Base-by-base conservation (phyloP, 352 stramenopile genomes). In the Globisporangium paroecandrum region DNA sequence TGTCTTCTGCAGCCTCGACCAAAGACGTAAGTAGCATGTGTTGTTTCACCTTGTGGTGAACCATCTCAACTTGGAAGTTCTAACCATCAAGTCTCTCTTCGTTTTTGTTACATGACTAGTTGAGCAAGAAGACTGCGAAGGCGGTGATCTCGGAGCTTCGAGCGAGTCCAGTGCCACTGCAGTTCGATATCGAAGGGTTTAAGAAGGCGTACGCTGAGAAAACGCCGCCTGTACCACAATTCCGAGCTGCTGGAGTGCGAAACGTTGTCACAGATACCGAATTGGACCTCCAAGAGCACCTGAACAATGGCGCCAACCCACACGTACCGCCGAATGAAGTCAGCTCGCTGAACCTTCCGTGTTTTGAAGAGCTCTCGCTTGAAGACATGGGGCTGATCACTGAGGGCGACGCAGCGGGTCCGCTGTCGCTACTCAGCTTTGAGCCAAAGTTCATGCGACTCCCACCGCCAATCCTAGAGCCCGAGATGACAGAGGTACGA, bases 371-470 rank as follows among this genome's bases (percentile, higher is more conserved):
- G 29, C 79, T 91, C 12, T 89, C 83, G 57, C 71, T 92, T 38
- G 83, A 92, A 46, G 84, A 92, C 29, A 91, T 91, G 82, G 82
- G 73, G 18, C 68, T 90, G 32, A 66, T 86, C n/a, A 71, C 66
- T 34, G 73, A 78, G 32, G 73, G 77, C 20, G 63, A 58, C 0
- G 65, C 68, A 4, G 68, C 72, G 34, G 73, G 81, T 2, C 89
- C 82, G 20, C 69, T 96, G 62, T 95, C 89, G 32, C 69, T 97
- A 56, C 69, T 89, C 34, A 93, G 87, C 70, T 96, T 97, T 62
- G 89, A 97, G 65, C 90, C 90, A 34, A 87, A 81, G 66, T 97
- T 96, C 70, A 92, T 97, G 82, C 85, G 89, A 34, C 87, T 90
- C 9, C 73, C 84, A 12, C 90, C 90, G 24, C 83, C 89, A 18